Evolutionary conservation across 164 flowering plant species (phyloP), one percentile per base, ranked within the genome.

Genomic region (Macadamia integrifolia): DNA sequence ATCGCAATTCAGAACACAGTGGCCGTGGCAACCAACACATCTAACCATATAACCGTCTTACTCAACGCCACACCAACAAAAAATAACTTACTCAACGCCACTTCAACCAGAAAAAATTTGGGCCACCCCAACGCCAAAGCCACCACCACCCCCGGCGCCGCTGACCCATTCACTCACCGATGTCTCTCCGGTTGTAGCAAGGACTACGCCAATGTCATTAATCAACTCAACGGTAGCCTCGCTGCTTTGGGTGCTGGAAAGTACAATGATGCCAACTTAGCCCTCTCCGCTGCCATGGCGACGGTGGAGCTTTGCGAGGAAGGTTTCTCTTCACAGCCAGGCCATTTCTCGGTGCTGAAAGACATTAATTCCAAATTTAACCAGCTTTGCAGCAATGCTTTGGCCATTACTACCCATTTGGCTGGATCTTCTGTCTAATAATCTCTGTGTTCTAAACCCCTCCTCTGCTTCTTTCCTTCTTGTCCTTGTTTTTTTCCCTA

Each of bases 261-360:
- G 3, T 74, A 60, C 46, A 23, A 13, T 1, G 71, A 77, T 46
- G 70, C 71, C 14, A 66, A 42, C 31, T 40, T 60, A 1, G 65
- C 72, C 73, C 65, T 77, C 28, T 53, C 64, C 8, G 77, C 71
- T 6, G 80, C 80, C 62, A 68, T 77, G 64, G 15, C 70, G 1
- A 77, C 71, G 44, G 62, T 65, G 7, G 68, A 74, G 28, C 40
- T 77, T 0, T 77, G 80, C 17, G 77, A 68, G 61, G 67, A 62
- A 9, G 72, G 70, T 8, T 74, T 74, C 66, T 61, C 30, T 32
- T 75, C 66, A 0, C 35, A 58, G 55, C 28, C 60, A 14, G 69
- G 67, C 9, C 46, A 48, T 11, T 23, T 7, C 2, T 44, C 71
- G 10, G 13, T 43, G 28, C 58, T 78, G 18, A 23, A 28, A 1